Base-by-base conservation (phyloP, 2,329 filamentous ascomycete species). In the Oidium heveae region DNA sequence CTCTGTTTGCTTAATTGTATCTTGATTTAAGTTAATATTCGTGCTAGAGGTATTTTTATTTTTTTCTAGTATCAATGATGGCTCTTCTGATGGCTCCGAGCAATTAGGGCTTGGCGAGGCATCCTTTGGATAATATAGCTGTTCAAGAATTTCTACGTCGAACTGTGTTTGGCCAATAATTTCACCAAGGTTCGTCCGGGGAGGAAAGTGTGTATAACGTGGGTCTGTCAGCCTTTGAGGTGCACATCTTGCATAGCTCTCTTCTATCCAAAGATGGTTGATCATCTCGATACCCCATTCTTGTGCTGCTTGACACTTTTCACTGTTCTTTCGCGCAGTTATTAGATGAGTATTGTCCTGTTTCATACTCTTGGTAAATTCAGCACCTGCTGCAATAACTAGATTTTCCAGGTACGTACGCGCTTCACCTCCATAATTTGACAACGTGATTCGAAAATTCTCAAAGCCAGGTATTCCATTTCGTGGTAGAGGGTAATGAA, bases 221-320 rank as follows among this genome's bases (percentile, higher is more conserved):
- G 75, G 72, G 53, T 84, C 77, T 4, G 83, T 82, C 22, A 88
- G 69, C 0, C 77, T 76, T 64, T 86, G 82, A 56, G 82, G 71
- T 63, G 84, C 75, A 70, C 87, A 94, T 65, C 84, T 86, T 1
- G 89, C 86, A 64, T 96, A 98, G 67, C 87, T 93, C 64, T 98
- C 91, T 67, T 98, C 91, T 49, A 98, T 75, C 91, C 91, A 98
- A 0, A 98, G 73, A 65, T 98, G 91, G 66, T 96, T 98, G 61
- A 94, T 72, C 24, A 94, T 82, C 55, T 86, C 72, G 55, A 96
- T 81, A 54, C 83, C 82, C 91, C 91, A 98, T 68, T 96, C 91
- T 57, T 79, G 77, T 0, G 91, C 91, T 1, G 91, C 91, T 39
- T 83, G 80, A 66, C 85, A 95, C 68, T 98, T 98, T 64, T 96